phyloP scores from a whole-genome alignment of 2,329 filamentous ascomycete species.

The Zymoseptoria tritici region DNA sequence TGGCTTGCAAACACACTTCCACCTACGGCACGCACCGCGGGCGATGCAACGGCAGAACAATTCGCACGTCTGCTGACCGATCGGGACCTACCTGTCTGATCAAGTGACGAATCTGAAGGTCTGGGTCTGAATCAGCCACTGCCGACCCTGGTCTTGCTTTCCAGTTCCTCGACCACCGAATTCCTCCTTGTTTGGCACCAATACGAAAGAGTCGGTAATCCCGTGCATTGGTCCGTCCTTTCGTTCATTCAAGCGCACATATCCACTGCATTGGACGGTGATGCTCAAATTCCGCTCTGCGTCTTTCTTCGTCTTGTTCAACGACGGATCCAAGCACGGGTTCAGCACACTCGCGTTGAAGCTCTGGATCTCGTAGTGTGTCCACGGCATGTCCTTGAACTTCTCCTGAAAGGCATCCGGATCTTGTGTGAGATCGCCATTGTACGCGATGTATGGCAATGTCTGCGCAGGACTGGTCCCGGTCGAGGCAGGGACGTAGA shows the following conservation, averaged over 20 bases:
- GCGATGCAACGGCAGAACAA: neutral
- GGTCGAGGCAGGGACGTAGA: constrained; percentile 57
- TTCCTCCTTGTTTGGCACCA: constrained; percentile 54
- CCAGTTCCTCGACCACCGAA: constrained; percentile 25
- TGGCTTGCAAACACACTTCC: neutral
- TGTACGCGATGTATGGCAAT: constrained; percentile 65
- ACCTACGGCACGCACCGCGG: neutral
- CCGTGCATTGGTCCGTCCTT: constrained; percentile 56
- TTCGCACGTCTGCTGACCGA: neutral
- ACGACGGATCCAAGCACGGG: constrained; percentile 33
- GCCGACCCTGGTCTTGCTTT: constrained; percentile 26
- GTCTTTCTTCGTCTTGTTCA: constrained; percentile 27
- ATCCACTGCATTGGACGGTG: constrained; percentile 65
- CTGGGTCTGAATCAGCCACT: constrained; percentile 37
- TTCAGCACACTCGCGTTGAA: constrained; percentile 75
- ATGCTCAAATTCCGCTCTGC: constrained; percentile 59
- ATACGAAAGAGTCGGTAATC: constrained; percentile 73
- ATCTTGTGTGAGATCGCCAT: constrained; percentile 60
- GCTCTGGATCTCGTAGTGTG: constrained; percentile 65
- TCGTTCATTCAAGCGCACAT: constrained; percentile 56
- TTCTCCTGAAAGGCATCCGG: constrained; percentile 60
- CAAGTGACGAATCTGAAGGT: constrained; percentile 38
- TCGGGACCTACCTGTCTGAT: constrained; percentile 5
- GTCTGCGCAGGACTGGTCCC: constrained; percentile 44
- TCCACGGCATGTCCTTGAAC: constrained; percentile 53